Evolutionary conservation across 441 rosid species (phyloP), one percentile per base, ranked within the genome.

Genomic region (Erysimum cheiri): DNA sequence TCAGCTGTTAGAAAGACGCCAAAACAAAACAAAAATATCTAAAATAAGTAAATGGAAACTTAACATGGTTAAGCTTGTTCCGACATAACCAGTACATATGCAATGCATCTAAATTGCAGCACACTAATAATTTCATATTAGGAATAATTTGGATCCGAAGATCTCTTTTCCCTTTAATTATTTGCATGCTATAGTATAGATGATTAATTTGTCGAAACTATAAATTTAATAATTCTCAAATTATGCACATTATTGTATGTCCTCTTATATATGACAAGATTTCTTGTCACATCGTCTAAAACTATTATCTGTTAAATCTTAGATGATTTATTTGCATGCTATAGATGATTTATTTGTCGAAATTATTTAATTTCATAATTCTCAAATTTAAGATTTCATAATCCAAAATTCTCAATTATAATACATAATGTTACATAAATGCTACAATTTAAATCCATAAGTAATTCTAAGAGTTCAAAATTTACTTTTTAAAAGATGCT

Each of bases 61-160:
- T 1, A 41, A 26, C 10, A 37, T 47, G 28, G 19, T 50, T 47
- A 47, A 57, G 56, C 55, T 59, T 40, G 14, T 48, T 32, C 29
- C 12, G 22, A 59, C 50, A 43, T 41, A 66, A 40, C 43, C 67
- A 47, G 53, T 64, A 48, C 71, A 65, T 67, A 73, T 73, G 67
- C 77, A 73, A 22, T 48, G 77, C 67, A 48, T 58, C 71, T 65
- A 58, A 65, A 73, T 40, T 65, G 61, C 67, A 49, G 22, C 47
- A 58, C 54, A 40, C 8, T 8, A 66, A 59, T 50, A 49, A 59
- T 73, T 50, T 59, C 48, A 73, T 55, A 22, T 14, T 65, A 49
- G 19, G 55, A 66, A 65, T 58, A 32, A 72, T 55, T 14, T 49
- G 61, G 61, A 58, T 41, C 24, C 19, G 0, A 32, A 73, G 52